A percentile compares a stretch with the other conserved stretches of the same genome.
phyloP scores from a whole-genome alignment of 2,329 filamentous ascomycete genomes.

The Cercospora sp. region DNA sequence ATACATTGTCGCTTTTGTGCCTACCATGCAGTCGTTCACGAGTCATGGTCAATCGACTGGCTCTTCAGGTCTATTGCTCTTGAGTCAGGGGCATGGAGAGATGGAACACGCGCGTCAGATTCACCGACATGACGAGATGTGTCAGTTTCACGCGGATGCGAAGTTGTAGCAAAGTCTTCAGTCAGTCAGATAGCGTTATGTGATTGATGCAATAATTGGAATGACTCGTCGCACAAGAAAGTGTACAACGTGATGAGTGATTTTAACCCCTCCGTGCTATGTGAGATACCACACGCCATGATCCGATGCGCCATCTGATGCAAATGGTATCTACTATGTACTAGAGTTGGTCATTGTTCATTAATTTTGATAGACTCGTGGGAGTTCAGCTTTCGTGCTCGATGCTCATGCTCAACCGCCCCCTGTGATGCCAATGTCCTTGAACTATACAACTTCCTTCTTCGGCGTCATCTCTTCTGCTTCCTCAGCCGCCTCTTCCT shows the following conservation, averaged over 20 bases:
- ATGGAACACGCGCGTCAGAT: not conserved
- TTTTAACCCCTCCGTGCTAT: not conserved
- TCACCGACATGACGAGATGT: no score
- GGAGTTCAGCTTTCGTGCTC: not conserved
- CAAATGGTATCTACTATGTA: not conserved
- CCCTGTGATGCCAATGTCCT: not conserved
- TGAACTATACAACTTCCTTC: conserved; percentile 20
- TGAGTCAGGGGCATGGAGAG: not conserved
- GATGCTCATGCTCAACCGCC: not conserved
- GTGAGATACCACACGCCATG: not conserved
- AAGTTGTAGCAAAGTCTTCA: not conserved
- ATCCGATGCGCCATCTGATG: not conserved
- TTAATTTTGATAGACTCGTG: not conserved
- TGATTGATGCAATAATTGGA: not conserved
- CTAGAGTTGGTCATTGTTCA: not conserved
- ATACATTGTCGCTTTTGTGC: not conserved
- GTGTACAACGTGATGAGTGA: not conserved
- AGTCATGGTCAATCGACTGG: not conserved
- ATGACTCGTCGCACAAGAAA: not conserved
- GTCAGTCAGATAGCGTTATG: not conserved
- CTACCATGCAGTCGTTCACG: not conserved
- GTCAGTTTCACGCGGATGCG: not conserved
- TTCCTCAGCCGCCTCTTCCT: conserved; percentile 27
- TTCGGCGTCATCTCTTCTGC: conserved; percentile 27
- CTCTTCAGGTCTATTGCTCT: not conserved